phyloP scores from a whole-genome alignment of 2,329 filamentous ascomycete species.

The Diaporthe sp. region DNA sequence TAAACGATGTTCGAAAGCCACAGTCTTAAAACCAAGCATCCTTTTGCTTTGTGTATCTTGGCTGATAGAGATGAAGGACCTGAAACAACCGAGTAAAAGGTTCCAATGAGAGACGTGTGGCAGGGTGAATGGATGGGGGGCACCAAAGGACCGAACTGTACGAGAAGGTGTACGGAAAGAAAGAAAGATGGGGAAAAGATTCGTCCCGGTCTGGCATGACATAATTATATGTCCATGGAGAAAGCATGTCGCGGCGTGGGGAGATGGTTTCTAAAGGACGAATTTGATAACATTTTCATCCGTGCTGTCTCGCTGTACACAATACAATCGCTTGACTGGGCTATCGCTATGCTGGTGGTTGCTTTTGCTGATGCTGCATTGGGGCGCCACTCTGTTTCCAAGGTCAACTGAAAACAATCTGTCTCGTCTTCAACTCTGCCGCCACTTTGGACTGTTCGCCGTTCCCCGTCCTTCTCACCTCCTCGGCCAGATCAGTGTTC shows the following conservation, averaged over 20 bases:
- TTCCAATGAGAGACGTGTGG: background rate
- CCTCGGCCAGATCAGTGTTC: background rate
- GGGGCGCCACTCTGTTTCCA: no score
- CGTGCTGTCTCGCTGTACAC: background rate
- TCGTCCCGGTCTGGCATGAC: constrained; percentile 6
- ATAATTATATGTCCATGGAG: constrained; percentile 18
- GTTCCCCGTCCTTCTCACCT: fast-evolving
- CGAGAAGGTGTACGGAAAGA: background rate
- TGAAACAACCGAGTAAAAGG: background rate
- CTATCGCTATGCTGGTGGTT: background rate
- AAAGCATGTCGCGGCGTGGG: constrained; percentile 7
- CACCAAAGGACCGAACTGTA: background rate
- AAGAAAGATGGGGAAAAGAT: background rate
- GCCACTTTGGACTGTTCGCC: background rate
- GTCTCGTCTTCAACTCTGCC: background rate
- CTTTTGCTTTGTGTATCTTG: constrained; percentile 4
- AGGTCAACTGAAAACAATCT: background rate
- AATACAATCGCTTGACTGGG: no score
- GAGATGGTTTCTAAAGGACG: constrained; percentile 17
- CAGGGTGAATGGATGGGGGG: background rate
- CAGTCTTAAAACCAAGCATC: background rate
- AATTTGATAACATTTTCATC: constrained; percentile 11
- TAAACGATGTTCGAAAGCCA: background rate
- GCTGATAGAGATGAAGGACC: background rate
- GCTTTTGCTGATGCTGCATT: background rate